Conservation (phyloP, 2,329 filamentous ascomycete species). For the Claviceps monticola region DNA sequence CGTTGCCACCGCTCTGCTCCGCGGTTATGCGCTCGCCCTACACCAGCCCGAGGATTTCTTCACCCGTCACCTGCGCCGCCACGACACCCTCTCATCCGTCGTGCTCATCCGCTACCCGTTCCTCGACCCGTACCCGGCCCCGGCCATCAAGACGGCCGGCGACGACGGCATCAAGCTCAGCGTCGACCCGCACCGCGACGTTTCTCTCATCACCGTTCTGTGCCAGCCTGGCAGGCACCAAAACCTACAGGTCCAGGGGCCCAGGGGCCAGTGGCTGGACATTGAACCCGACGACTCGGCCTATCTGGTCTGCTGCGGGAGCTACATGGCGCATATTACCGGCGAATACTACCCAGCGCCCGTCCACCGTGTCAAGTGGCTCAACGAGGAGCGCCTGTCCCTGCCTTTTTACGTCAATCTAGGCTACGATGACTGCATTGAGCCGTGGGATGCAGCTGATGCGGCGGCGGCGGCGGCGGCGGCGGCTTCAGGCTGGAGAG, state of each 20-base stretch:
- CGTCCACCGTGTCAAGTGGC: slow-evolving; percentile 7
- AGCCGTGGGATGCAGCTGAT: slow-evolving; percentile 4
- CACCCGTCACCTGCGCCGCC: slow-evolving; percentile 4
- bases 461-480: background rate
- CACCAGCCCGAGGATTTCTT: slow-evolving; percentile 7
- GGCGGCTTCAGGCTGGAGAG: too few species aligned
- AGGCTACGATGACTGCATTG: slow-evolving; percentile 4
- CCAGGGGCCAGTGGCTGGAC: slow-evolving; percentile 6
- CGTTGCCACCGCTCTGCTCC: slow-evolving; percentile 4
- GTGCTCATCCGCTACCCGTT: slow-evolving; percentile 8
- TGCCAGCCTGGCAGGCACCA: slow-evolving; percentile 7
- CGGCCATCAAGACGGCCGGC: slow-evolving; percentile 7
- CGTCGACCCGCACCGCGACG: slow-evolving; percentile 7
- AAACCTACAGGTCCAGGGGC: slow-evolving; percentile 7
- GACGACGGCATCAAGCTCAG: slow-evolving; percentile 8
- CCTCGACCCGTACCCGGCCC: slow-evolving; percentile 6
- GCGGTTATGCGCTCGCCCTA: slow-evolving; percentile 6
- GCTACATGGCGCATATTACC: slow-evolving; percentile 8
- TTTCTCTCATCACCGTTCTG: slow-evolving; percentile 6
- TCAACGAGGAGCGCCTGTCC: slow-evolving; percentile 6
- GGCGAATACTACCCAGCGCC: slow-evolving; percentile 7
- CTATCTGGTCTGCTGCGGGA: slow-evolving; percentile 5
- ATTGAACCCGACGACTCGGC: slow-evolving; percentile 6
- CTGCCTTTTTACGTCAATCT: slow-evolving; percentile 7
- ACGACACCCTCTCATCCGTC: slow-evolving; percentile 7